phyloP scores from a whole-genome alignment of 2,329 filamentous ascomycete genomes.

The Myriosclerotinia curreyana region DNA sequence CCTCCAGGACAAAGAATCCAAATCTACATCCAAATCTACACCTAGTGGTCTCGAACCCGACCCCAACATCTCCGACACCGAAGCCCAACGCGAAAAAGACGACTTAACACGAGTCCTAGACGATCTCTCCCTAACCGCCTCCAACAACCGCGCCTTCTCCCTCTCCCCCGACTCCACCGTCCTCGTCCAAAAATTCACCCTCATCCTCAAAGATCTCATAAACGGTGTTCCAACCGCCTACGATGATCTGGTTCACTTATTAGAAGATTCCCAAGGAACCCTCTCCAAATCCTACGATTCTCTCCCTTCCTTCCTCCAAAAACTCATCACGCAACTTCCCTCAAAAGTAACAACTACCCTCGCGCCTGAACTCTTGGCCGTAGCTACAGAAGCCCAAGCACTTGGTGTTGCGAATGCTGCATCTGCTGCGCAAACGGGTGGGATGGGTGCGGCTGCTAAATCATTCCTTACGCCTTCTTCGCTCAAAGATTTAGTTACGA shows the following conservation, averaged over 20 bases:
- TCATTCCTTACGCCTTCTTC: conserved; percentile 68
- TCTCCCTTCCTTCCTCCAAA: conserved; percentile 77
- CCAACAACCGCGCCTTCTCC: conserved; percentile 82
- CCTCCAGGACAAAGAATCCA: conserved; percentile 42
- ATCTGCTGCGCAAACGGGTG: conserved; percentile 28
- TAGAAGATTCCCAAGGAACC: conserved; percentile 60
- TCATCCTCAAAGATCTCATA: conserved; percentile 86
- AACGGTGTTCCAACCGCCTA: conserved; percentile 93
- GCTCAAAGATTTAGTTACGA: conserved; percentile 75
- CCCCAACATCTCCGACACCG: conserved; percentile 41
- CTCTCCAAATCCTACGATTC: conserved; percentile 60
- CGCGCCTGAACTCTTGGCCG: conserved; percentile 78
- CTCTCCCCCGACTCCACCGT: conserved; percentile 81
- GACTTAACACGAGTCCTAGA: conserved; percentile 81
- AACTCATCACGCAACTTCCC: conserved; percentile 79
- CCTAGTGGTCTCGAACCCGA: conserved; percentile 39
- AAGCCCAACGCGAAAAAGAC: conserved; percentile 54
- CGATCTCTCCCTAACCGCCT: conserved; percentile 75
- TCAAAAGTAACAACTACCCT: conserved; percentile 73
- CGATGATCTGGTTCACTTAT: conserved; percentile 68
- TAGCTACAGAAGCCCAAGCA: conserved; percentile 67
- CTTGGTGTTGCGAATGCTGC: conserved; percentile 25
- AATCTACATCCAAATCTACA: conserved; percentile 40
- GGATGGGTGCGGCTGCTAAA: conserved; percentile 56
- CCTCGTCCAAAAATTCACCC: conserved; percentile 78